Base-by-base conservation (phyloP, 148 eudicot genomes). In the Cornus controversa region DNA sequence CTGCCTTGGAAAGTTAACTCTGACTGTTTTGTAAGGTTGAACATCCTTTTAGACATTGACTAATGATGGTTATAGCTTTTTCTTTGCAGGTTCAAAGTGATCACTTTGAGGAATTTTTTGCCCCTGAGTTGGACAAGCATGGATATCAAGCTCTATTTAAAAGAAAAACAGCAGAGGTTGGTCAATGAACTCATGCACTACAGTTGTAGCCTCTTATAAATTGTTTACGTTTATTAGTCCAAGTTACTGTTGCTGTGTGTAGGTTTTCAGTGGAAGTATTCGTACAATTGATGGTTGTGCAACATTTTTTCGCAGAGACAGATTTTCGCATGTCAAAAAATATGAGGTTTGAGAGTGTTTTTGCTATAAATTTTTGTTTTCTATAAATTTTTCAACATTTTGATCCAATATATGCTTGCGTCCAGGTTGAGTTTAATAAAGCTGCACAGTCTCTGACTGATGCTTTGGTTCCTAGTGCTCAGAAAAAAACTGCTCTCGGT, bases 371-470 rank as follows among this genome's bases (percentile, higher is more conserved):
- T 15, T 25, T 53, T 8, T 27, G 18, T 62, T n/a, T 62, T 66
- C 25, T 42, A 47, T 70, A 45, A 54, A 36, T 26, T 60, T 81
- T 36, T 71, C 79, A 28, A 8, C 67, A 45, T 24, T 75, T 76
- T 40, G 42, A 29, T 20, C 18, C 2, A 28, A 5, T 15, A 18
- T 40, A 63, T 63, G 54, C 53, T 40, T 83, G 40, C 75, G n/a
- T 82, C 42, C 72, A 96, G 99, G 99, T 96, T 77, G 99, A 96
- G 79, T 96, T 96, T 75, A 96, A 96, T 74, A 96, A 93, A 87
- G 99, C 99, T 78, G 99, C 99, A 68, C 99, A 96, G 79, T 96
- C 99, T 69, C 89, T 93, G 72, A 96, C 99, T 14, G 98, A 96
- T 45, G 99, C 97, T 70, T 84, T 91, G 50, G 91, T 93, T 83